Conservation (phyloP, 345 rosid genomes). For the Cardamine resedifolia region DNA sequence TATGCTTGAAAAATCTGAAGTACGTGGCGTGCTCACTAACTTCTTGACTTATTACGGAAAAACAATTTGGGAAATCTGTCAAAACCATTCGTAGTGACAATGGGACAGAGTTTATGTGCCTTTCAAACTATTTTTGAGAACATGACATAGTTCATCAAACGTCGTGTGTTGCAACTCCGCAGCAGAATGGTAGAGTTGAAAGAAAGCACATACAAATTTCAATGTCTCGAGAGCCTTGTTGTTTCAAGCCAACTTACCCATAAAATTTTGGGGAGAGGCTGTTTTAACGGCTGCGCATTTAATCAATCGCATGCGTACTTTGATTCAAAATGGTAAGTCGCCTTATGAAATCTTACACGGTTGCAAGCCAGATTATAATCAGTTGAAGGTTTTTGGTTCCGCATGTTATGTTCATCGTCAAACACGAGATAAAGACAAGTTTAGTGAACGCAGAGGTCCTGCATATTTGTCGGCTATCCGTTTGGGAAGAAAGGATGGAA, state of each 20-base stretch:
- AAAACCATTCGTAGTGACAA: background rate
- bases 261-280: background rate
- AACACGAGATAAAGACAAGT: background rate
- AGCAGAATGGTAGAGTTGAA: background rate
- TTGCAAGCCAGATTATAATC: background rate
- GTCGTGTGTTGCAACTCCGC: background rate
- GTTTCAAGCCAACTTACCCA: background rate
- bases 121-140: background rate
- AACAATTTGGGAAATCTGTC: background rate
- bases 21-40: background rate
- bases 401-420: background rate
- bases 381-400: background rate
- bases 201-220: background rate
- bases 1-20: background rate
- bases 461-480: background rate
- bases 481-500: background rate
- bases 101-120: background rate
- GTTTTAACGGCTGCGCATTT: no score
- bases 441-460: background rate
- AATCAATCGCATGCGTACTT: background rate
- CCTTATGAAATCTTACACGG: background rate
- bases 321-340: accelerated
- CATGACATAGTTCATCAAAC: background rate
- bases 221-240: background rate
- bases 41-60: background rate